Percentiles rank a stretch among this genome's conserved stretches.
phyloP scores from a whole-genome alignment of 225 moss, liverwort and hornwort genomes.

The Pleurozium schreberi region DNA sequence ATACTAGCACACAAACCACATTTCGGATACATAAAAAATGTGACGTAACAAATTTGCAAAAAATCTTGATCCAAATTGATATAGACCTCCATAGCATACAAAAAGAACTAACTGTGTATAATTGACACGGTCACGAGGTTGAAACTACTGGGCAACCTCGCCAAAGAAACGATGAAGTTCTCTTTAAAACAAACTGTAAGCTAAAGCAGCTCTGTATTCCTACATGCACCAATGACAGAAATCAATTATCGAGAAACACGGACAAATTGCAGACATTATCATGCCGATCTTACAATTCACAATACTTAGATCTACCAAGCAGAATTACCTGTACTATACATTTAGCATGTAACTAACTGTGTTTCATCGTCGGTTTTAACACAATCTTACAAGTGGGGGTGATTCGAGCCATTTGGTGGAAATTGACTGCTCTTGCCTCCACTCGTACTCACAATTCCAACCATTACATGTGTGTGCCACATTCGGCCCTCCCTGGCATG shows the following conservation, averaged over 20 bases:
- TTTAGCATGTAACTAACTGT: not conserved
- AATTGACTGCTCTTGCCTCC: slow-evolving; percentile 83
- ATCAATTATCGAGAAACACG: not conserved
- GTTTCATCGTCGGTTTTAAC: not conserved
- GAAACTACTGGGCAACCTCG: not conserved
- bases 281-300: not conserved
- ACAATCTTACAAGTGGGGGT: slow-evolving; percentile 54
- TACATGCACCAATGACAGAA: not conserved
- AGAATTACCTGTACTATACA: not conserved
- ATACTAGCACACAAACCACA: slow-evolving; percentile 37
- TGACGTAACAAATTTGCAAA: not conserved
- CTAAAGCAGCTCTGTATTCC: not conserved
- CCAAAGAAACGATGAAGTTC: not conserved
- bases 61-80: not conserved
- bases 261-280: not conserved
- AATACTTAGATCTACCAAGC: not conserved
- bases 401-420: slow-evolving; percentile 75
- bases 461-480: slow-evolving; percentile 79
- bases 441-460: slow-evolving; percentile 95
- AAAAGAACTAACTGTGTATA: not conserved
- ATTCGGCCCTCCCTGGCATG: slow-evolving; percentile 60
- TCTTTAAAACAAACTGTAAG: not conserved
- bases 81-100: not conserved
- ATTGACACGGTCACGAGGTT: not conserved
- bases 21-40: not conserved